Evolutionary conservation across 352 stramenopile species (phyloP), one percentile per base, ranked within the genome.

Genomic region (Pythium guiyangense): DNA sequence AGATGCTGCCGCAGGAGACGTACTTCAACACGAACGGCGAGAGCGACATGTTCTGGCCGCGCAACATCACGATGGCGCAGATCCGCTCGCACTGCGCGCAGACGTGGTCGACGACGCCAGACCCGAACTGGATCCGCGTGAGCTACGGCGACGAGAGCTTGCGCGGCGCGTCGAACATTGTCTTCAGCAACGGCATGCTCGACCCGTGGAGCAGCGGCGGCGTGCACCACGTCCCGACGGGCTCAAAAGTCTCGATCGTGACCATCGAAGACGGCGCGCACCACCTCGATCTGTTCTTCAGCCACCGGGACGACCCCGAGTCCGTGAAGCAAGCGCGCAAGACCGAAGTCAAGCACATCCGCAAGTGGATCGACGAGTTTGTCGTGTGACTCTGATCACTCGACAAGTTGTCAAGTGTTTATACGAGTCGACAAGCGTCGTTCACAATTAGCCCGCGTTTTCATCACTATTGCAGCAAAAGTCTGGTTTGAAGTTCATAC

Each of bases 271-370:
- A 94, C 27, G 89, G 86, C 15, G 89, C 85, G 6, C 89, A 97
- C 59, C 90, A 97, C 63, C 60, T 97, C 46, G 90, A 98, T 59
- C 72, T 98, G 4, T 97, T 98, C 75, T 98, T 97, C 71, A 92
- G 73, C 52, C 71, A 95, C 53, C 66, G 74, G 25, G 67, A 89
- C 26, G 95, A 98, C 71, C 90, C 93, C 6, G 49, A 60, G 4
- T 91, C 84, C 3, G 86, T 97, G 49, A 67, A 71, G 22, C 59
- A 71, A 1, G 92, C 88, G 9, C 84, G 92, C 37, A 67, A 81
- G 44, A 70, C 68, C 15, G 86, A 97, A 56, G 49, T 97, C 43
- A 72, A 84, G 42, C 67, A 90, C 48, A 96, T 98, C 31, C 68
- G 70, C 31, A 37, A 64, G 27, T 98, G 92, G 92, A 86, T 97